Evolutionary conservation across 371 early-diverging fungal genomes (phyloP).

Genomic region (Phascolomyces articulosus): DNA sequence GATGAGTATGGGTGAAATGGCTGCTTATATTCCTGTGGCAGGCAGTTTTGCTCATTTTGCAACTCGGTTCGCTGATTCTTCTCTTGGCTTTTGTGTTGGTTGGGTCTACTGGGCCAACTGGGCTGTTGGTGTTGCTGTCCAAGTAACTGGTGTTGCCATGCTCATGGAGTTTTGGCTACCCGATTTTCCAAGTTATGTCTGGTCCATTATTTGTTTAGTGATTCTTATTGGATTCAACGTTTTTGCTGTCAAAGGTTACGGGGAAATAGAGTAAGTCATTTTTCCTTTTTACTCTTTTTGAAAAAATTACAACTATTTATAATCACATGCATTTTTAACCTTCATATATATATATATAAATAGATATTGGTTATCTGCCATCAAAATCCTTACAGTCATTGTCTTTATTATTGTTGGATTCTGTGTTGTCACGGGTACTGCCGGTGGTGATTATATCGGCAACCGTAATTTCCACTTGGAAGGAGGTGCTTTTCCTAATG

Average conservation of each 20-base stretch:
- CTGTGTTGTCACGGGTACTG: slow-evolving; percentile 64
- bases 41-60: slow-evolving; percentile 87
- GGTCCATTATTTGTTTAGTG: slow-evolving; percentile 62
- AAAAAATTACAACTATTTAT: too few species aligned
- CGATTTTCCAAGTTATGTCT: slow-evolving; percentile 55
- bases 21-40: slow-evolving; percentile 71
- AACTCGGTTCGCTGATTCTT: slow-evolving; percentile 80
- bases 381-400: slow-evolving; percentile 63
- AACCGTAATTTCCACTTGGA: slow-evolving; percentile 67
- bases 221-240: slow-evolving; percentile 66
- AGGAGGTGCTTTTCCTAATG: slow-evolving; percentile 79
- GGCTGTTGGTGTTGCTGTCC: slow-evolving; percentile 83
- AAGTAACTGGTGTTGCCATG: slow-evolving; percentile 79
- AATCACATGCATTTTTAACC: too few species aligned
- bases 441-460: slow-evolving; percentile 48
- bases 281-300: too few species aligned
- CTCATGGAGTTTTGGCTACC: slow-evolving; percentile 83
- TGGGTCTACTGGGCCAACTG: slow-evolving; percentile 74
- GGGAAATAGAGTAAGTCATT: slow-evolving; percentile 58
- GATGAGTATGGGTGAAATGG: slow-evolving; percentile 86
- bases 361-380: slow-evolving; percentile 56
- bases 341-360: not conserved
- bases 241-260: slow-evolving; percentile 70
- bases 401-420: slow-evolving; percentile 80
- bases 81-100: slow-evolving; percentile 79